A percentile compares a stretch with the other conserved stretches of the same genome.
phyloP scores from a whole-genome alignment of 1,284 basidiomycete species.

The Flammula alnicola region DNA sequence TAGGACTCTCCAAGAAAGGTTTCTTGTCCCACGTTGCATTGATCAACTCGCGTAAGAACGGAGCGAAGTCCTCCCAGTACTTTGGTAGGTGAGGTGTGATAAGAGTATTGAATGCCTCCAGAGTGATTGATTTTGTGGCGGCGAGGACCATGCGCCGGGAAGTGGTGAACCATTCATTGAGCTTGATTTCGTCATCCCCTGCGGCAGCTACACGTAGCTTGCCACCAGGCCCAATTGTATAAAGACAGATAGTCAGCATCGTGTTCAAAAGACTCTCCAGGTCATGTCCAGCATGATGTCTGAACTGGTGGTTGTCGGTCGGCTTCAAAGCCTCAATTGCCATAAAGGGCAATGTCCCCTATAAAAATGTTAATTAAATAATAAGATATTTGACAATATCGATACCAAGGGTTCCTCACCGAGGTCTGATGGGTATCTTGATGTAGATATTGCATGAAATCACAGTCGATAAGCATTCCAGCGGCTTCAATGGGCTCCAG shows the following conservation, averaged over 20 bases:
- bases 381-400: background rate
- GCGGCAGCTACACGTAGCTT: conserved; percentile 1
- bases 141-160: background rate
- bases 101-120: background rate
- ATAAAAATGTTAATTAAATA: conserved; percentile 5
- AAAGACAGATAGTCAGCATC: conserved; percentile 1
- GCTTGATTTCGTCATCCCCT: background rate
- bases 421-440: background rate
- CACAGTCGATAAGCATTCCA: conserved; percentile 10
- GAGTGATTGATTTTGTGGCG: conserved; percentile 2
- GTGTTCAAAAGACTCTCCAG: conserved; percentile 7
- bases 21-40: conserved; percentile 3
- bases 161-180: conserved; percentile 2
- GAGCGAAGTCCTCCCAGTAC: conserved; percentile 12
- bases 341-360: conserved; percentile 16
- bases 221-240: conserved; percentile 7
- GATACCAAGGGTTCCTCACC: conserved; percentile 1
- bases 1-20: background rate
- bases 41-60: conserved; percentile 6
- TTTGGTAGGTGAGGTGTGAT: background rate
- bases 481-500: background rate
- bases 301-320: background rate
- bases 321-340: conserved; percentile 4
- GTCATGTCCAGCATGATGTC: conserved; percentile 7
- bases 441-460: conserved; percentile 2